A percentile compares a stretch with the other conserved stretches of the same genome.
phyloP scores from a whole-genome alignment of 257 asterid genomes.

The Gardenia jasminoides region DNA sequence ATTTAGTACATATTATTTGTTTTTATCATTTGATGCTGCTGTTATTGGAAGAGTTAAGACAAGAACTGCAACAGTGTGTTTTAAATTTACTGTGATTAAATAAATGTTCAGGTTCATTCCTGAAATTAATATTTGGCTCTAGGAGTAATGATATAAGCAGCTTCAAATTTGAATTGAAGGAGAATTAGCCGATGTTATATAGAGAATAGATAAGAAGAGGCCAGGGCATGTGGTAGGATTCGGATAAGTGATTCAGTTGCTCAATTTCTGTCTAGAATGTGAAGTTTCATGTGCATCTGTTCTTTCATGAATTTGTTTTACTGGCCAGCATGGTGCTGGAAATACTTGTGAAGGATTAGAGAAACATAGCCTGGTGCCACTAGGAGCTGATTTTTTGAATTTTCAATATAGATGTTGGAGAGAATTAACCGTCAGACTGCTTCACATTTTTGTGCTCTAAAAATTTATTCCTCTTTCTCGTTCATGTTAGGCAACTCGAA shows the following conservation, averaged over 20 bases:
- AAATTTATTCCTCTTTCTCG: background rate
- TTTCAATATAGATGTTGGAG: background rate
- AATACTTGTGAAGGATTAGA: background rate
- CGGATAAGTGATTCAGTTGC: background rate
- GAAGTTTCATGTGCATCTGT: background rate
- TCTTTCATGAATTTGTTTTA: background rate
- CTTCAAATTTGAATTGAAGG: background rate
- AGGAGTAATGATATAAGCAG: background rate
- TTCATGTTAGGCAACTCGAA: constrained; percentile 58
- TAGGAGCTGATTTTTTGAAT: constrained; percentile 2
- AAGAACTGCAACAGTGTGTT: background rate
- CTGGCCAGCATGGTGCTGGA: background rate
- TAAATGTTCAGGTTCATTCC: background rate
- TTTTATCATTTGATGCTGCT: background rate
- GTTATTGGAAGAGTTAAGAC: background rate
- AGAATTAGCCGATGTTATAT: background rate
- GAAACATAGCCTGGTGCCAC: background rate
- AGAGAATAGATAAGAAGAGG: background rate
- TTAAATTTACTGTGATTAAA: background rate
- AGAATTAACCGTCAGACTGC: background rate
- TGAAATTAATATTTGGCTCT: background rate
- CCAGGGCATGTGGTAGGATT: background rate
- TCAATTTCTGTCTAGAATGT: background rate
- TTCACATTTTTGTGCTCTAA: background rate
- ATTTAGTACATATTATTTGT: background rate